These are phyloP conservation scores for Teratosphaeria destructans DNA, from an alignment of 2,329 filamentous ascomycete genomes.

Conservation along the genomic window DNA sequence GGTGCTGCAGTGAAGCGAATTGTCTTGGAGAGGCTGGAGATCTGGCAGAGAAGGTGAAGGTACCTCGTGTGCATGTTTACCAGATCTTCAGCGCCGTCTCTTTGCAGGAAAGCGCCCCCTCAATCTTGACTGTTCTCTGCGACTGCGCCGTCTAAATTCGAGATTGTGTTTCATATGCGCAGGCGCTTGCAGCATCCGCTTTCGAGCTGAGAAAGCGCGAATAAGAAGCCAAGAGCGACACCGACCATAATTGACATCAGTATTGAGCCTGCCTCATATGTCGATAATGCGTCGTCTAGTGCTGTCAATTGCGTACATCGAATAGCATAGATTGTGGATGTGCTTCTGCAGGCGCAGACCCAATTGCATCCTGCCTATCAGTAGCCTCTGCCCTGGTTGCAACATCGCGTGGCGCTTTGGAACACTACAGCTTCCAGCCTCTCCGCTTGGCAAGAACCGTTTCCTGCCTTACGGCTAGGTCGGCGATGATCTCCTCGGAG, in stretches of 20 bases:
- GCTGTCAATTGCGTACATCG: no score
- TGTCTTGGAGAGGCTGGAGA: background rate
- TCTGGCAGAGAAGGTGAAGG: background rate
- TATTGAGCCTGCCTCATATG: no score
- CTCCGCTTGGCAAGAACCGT: conserved; percentile 26
- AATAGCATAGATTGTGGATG: no score
- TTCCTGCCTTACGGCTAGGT: conserved; percentile 26
- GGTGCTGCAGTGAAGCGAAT: background rate
- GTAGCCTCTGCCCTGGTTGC: no score
- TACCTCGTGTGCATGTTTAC: background rate
- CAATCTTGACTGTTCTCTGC: no score
- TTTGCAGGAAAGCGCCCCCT: background rate
- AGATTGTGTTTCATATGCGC: background rate
- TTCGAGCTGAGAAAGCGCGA: background rate
- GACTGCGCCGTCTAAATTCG: no score
- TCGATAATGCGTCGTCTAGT: no score
- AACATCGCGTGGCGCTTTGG: no score
- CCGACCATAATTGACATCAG: no score
- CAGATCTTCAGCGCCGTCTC: background rate
- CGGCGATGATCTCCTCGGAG: conserved; percentile 25
- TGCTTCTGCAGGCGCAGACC: no score
- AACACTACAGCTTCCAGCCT: conserved; percentile 35
- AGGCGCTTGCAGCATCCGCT: background rate
- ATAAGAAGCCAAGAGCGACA: background rate
- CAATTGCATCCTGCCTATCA: no score